Percentiles rank a stretch among this genome's conserved stretches.
These are phyloP conservation scores for Saksenaea vasiformis DNA, from an alignment of 371 early-diverging fungal genomes.

Conservation along the genomic window DNA sequence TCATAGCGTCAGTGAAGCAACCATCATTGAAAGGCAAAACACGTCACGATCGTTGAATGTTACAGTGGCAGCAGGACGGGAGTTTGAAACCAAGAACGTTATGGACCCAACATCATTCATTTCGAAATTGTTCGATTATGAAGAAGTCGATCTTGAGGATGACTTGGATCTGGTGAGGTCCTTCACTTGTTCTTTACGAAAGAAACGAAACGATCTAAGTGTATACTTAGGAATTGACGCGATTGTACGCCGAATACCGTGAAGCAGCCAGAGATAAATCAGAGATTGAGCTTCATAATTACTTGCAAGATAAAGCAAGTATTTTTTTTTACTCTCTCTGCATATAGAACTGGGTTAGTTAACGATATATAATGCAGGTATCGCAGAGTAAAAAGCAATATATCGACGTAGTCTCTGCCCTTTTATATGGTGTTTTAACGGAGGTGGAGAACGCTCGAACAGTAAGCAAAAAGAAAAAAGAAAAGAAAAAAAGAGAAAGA, in stretches of 20 bases:
- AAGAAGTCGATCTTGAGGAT: conserved; percentile 36
- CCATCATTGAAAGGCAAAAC: no score
- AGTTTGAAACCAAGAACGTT: background rate
- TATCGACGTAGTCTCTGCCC: conserved; percentile 60
- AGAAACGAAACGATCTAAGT: background rate
- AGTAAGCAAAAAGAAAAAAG: conserved; percentile 47
- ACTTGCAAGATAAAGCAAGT: conserved; percentile 60
- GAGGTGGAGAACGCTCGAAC: conserved; percentile 41
- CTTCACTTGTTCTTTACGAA: conserved; percentile 2
- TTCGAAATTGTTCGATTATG: conserved; percentile 34
- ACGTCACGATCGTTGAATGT: no score
- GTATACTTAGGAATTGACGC: conserved; percentile 51
- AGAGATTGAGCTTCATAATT: conserved; percentile 66
- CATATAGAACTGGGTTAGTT: background rate
- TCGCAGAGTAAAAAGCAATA: conserved; percentile 62
- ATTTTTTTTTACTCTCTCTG: no score
- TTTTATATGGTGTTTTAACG: conserved; percentile 67
- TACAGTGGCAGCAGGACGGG: no score
- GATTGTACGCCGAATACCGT: conserved; percentile 42
- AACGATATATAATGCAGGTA: conserved; percentile 25
- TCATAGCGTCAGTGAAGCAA: no score
- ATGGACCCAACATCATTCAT: background rate
- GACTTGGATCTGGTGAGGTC: conserved; percentile 34
- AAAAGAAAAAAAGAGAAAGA: no score
- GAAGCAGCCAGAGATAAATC: conserved; percentile 52